Base-by-base conservation (phyloP, 129 eudicot species). In the Glebionis coronaria region DNA sequence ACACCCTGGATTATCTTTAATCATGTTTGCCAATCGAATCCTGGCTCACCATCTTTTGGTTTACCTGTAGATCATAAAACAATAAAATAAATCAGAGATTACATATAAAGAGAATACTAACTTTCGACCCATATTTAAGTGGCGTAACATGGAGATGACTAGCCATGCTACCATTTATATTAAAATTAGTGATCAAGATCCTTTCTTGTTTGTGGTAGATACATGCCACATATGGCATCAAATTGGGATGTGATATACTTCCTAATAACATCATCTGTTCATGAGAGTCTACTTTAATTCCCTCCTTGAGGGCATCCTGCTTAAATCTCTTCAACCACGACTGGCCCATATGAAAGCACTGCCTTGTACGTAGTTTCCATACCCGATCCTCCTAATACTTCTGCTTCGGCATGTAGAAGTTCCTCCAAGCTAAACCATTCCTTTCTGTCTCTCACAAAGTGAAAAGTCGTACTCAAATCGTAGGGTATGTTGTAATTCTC, bases 311-410 rank as follows among this genome's bases (percentile, higher is more conserved):
- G 95, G 84, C 87, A 31, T 84, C 91, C 60, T 0, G 40, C 40
- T 56, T 82, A 45, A 79, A 90, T 68, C 91, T 86, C 78, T 80
- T 81, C 25, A 0, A 83, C 95, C 23, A 84, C 97, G 53, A 86
- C 68, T 0, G 71, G 25, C 5, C 91, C n/a, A n/a, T n/a, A n/a
- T 3, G 54, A 10, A 0, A 90, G 56, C 12, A 42, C 70, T 1
- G 91, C 97, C 67, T 86, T 90, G 27, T 90, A 90, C 11, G 95
- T 83, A 42, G 95, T 82, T 3, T 95, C 97, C 42, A 86, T 80
- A 62, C 88, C 79, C 58, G 95, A 95, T 52, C 88, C 80, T 25
- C 97, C 91, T 65, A 84, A 61, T 12, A 90, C 79, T 23, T 84
- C 91, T 11, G 97, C 97, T 0, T 95, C 73, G 10, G 95, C 95